A percentile compares a stretch with the other conserved stretches of the same genome.
These are phyloP conservation scores for Phytophthora hibernalis DNA, from an alignment of 352 stramenopile species.

Conservation along the genomic window DNA sequence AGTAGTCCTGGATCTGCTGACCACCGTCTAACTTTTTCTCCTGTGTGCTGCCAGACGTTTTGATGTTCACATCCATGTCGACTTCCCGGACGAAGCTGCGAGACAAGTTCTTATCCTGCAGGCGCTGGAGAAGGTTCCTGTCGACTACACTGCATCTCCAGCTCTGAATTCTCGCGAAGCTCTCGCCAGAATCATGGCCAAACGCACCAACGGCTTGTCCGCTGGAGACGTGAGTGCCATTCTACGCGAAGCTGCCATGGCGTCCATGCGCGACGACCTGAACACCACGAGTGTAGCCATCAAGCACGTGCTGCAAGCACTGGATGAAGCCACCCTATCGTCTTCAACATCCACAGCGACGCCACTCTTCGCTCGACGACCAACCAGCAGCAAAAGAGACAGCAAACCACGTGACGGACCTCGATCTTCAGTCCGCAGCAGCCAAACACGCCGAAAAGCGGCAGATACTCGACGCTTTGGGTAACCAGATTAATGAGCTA, in stretches of 20 bases:
- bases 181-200: conserved; percentile 60
- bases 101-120: conserved; percentile 59
- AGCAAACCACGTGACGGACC: conserved; percentile 15
- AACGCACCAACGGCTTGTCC: conserved; percentile 58
- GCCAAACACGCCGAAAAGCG: conserved; percentile 48
- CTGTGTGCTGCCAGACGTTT: conserved; percentile 60
- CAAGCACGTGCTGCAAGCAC: conserved; percentile 42
- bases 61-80: conserved; percentile 77
- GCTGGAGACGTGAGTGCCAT: conserved; percentile 69
- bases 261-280: conserved; percentile 72
- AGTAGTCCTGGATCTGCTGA: neutral
- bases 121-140: conserved; percentile 53
- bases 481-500: conserved; percentile 19
- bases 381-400: conserved; percentile 23
- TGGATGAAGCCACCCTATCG: conserved; percentile 26
- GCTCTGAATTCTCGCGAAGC: conserved; percentile 36
- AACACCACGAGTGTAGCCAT: conserved; percentile 48
- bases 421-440: conserved; percentile 29
- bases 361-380: conserved; percentile 28
- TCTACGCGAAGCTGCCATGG: conserved; percentile 82
- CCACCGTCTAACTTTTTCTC: conserved; percentile 4
- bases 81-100: conserved; percentile 65
- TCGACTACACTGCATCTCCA: conserved; percentile 56
- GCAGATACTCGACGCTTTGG: conserved; percentile 53
- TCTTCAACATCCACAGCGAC: conserved; percentile 8